phyloP scores from a whole-genome alignment of 2,329 filamentous ascomycete species.

The Fusarium scirpi region DNA sequence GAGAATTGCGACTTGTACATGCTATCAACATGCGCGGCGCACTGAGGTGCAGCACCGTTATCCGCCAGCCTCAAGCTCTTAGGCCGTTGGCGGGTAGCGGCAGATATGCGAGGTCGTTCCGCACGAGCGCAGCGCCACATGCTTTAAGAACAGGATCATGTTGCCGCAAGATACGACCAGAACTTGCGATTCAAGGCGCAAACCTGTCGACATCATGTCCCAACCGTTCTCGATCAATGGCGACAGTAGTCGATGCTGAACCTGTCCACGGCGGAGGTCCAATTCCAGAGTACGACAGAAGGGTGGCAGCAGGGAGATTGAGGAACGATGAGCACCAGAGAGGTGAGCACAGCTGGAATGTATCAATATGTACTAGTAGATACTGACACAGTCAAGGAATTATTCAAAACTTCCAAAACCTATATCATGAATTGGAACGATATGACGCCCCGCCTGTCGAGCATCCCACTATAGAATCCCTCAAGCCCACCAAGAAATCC shows the following conservation, averaged over 20 bases:
- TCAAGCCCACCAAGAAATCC: slow-evolving; percentile 66
- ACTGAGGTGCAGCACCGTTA: slow-evolving; percentile 33
- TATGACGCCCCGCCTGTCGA: slow-evolving; percentile 81
- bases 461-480: slow-evolving; percentile 80
- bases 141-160: slow-evolving; percentile 10
- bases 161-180: slow-evolving; percentile 14
- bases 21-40: slow-evolving; percentile 37
- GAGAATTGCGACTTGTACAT: slow-evolving; percentile 8
- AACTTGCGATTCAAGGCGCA: slow-evolving; percentile 2
- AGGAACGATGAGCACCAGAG: slow-evolving; percentile 92
- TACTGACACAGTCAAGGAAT: slow-evolving; percentile 69
- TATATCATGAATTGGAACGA: slow-evolving; percentile 82
- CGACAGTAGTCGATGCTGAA: slow-evolving; percentile 46
- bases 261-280: slow-evolving; percentile 69
- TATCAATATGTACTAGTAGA: background rate
- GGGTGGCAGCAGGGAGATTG: slow-evolving; percentile 79
- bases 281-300: slow-evolving; percentile 86
- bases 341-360: slow-evolving; percentile 61
- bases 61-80: slow-evolving; percentile 30
- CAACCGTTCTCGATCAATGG: slow-evolving; percentile 43
- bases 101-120: slow-evolving; percentile 38
- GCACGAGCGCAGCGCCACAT: slow-evolving; percentile 39
- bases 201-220: slow-evolving; percentile 20
- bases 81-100: slow-evolving; percentile 28
- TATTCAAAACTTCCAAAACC: slow-evolving; percentile 87